Evolutionary conservation across 768 basidiomycete genomes (phyloP).

Genomic region (Lactarius hatsudake): DNA sequence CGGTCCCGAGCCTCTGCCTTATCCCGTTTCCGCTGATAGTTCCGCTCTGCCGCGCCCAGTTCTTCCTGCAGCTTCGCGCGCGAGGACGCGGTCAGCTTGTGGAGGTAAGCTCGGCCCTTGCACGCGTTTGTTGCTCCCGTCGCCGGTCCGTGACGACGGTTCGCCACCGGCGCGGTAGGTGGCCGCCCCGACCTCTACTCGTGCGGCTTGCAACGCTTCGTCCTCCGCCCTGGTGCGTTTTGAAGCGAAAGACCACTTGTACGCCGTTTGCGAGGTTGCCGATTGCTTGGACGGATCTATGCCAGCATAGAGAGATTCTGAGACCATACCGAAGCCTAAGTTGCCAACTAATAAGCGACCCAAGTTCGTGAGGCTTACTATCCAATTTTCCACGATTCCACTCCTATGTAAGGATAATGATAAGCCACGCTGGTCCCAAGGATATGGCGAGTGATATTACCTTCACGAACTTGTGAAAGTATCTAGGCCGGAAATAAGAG

Average conservation of each 20-base stretch:
- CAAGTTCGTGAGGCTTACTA: constrained; percentile 40
- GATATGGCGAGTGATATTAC: constrained; percentile 37
- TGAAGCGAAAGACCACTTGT: constrained; percentile 85
- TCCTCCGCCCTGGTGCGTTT: constrained; percentile 59
- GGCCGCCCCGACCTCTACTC: constrained; percentile 53
- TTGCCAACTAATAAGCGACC: not conserved
- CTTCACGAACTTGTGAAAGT: constrained; percentile 92
- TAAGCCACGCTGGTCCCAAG: constrained; percentile 6
- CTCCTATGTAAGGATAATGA: constrained; percentile 40
- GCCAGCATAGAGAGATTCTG: constrained; percentile 59
- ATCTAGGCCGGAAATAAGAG: constrained; percentile 45
- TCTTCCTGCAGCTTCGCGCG: constrained; percentile 62
- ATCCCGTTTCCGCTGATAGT: constrained; percentile 64
- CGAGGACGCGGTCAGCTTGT: constrained; percentile 63
- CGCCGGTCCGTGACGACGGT: constrained; percentile 20
- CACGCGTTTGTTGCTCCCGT: constrained; percentile 41
- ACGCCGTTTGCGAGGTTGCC: constrained; percentile 71
- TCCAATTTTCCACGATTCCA: constrained; percentile 82
- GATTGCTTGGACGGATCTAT: constrained; percentile 52
- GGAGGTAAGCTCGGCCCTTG: constrained; percentile 70
- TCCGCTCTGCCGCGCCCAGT: constrained; percentile 48
- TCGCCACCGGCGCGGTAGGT: constrained; percentile 36
- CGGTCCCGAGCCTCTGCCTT: constrained; percentile 62
- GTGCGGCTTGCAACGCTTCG: constrained; percentile 54
- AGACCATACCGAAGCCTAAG: not conserved